Percentiles rank a stretch among this genome's conserved stretches.
Conservation (phyloP, 805 yeast species). For the Cyberlindnera japonica region DNA sequence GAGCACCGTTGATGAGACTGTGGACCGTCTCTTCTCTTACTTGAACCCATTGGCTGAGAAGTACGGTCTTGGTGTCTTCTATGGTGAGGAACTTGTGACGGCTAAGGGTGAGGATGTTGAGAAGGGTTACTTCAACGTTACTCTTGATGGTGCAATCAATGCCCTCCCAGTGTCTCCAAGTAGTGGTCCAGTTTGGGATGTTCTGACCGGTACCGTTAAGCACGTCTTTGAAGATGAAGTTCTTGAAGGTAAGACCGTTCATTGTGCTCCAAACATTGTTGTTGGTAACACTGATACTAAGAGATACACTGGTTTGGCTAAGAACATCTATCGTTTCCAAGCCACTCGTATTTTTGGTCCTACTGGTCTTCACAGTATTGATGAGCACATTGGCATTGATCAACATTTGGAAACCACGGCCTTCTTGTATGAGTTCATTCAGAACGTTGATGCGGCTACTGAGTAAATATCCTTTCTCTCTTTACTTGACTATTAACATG, state of each 20-base stretch:
- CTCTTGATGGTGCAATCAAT: constrained; percentile 16
- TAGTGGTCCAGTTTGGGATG: constrained; percentile 21
- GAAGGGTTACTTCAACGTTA: constrained; percentile 30
- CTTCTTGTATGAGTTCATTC: constrained; percentile 46
- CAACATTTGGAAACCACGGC: constrained; percentile 52
- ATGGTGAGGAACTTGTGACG: constrained; percentile 12
- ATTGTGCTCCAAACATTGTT: constrained; percentile 36
- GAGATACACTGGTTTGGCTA: constrained; percentile 58
- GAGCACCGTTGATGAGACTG: constrained; percentile 36
- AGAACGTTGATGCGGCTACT: constrained; percentile 35
- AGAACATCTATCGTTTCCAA: constrained; percentile 57
- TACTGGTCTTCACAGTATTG: constrained; percentile 48
- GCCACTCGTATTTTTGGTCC: constrained; percentile 41
- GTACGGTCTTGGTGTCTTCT: constrained; percentile 22
- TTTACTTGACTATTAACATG: background rate
- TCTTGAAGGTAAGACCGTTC: constrained; percentile 51
- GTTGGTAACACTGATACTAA: constrained; percentile 72
- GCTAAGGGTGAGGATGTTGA: constrained; percentile 17
- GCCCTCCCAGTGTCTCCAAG: constrained; percentile 18
- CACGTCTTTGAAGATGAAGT: constrained; percentile 27
- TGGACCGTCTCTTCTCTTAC: constrained; percentile 28
- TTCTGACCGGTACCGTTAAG: constrained; percentile 16
- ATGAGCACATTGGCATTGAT: constrained; percentile 49
- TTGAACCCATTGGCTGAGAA: constrained; percentile 19
- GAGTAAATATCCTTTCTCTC: constrained; percentile 2